Evolutionary conservation across 2,329 filamentous ascomycete species (phyloP), one percentile per base, ranked within the genome.

Genomic region (Raffaelea albimanens): DNA sequence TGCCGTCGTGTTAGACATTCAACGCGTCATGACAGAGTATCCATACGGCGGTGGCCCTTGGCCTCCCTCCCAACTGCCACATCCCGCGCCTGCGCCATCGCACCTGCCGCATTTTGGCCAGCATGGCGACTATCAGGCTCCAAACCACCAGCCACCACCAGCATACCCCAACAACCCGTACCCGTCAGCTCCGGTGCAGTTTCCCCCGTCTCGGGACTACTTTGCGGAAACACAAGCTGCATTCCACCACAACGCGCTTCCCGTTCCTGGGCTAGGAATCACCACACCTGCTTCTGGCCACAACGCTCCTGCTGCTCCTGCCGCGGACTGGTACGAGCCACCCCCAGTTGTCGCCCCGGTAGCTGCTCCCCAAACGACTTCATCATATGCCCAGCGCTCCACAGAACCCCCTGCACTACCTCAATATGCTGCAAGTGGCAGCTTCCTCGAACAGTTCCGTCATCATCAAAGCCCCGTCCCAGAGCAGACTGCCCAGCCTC

Each of bases 191-290:
- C 19, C 53, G 4, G 46, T 52, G 7, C 9, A n/a, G 8, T 16
- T 16, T 38, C 34, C 34, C n/a, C 14, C 18, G 9, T 16, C 34
- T 8, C 34, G n/a, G 34, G 48, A 45, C 43, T 62, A 63, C 47
- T 62, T 59, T 33, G 52, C 53, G 11, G 50, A 55, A 10, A 52
- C 61, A 10, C 64, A 68, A 43, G 59, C 53, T 33, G 62, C 67
- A 1, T 70, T 61, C 48, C 56, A 62, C 18, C 61, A 65, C 46
- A 71, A 70, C 51, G 57, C 63, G 2, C 62, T 50, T 18, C 59
- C 55, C 16, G 67, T 67, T n/a, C 62, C 66, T 19, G 67, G 65
- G 5, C 56, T 70, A n/a, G 63, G 65, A 5, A 59, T 66, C 47
- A 57, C 58, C 3, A 57, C 50, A 4, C 46, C 57, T 4, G 42